Evolutionary conservation across 2,329 filamentous ascomycete genomes (phyloP).

Genomic region (Dactylellina leptospora): DNA sequence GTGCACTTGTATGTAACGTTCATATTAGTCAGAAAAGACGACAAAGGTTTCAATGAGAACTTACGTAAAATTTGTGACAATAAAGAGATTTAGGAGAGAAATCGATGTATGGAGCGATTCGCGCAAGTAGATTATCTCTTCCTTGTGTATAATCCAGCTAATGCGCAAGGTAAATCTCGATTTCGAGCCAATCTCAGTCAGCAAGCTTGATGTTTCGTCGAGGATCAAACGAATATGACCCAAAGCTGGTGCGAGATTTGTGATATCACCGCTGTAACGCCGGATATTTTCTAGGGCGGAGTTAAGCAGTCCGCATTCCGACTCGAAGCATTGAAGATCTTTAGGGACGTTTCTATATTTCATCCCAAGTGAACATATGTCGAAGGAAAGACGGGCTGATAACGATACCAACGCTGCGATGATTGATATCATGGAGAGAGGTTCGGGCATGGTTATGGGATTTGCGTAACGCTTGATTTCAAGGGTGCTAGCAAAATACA

Average conservation of each 20-base stretch:
- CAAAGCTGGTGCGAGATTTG: background rate
- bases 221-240: background rate
- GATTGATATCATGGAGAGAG: background rate
- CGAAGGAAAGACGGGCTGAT: background rate
- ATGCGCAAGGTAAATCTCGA: background rate
- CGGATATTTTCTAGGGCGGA: background rate
- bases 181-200: background rate
- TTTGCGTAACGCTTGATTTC: background rate
- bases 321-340: background rate
- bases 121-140: background rate
- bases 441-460: background rate
- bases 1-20: no score
- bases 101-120: background rate
- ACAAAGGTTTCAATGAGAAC: no score
- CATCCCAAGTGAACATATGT: background rate
- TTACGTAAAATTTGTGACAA: no score
- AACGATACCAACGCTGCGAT: background rate
- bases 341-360: background rate
- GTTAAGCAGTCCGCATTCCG: background rate
- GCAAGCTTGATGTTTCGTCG: background rate
- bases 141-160: constrained; percentile 1
- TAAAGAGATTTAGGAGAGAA: background rate
- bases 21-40: no score
- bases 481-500: background rate
- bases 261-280: background rate